These are phyloP conservation scores for Tritrichomonas foetus DNA, from an alignment of 208 protist genomes.

Conservation along the genomic window DNA sequence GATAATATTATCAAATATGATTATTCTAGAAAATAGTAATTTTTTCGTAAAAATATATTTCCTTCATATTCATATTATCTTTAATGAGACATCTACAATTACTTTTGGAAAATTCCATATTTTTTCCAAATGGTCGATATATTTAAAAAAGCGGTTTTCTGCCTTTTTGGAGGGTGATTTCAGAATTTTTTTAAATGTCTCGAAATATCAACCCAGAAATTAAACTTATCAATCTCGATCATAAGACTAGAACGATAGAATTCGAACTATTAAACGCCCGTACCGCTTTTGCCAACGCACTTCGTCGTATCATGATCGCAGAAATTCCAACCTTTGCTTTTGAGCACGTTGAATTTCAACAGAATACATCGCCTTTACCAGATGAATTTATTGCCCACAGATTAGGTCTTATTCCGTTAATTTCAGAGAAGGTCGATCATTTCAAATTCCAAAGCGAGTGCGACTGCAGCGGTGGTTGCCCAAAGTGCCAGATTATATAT, in stretches of 20 bases:
- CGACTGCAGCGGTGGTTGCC: constrained; percentile 50
- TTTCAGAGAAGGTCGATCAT: background rate
- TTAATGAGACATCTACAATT: too few relatives aligned
- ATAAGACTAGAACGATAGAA: background rate
- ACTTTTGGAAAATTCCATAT: too few relatives aligned
- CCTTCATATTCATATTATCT: too few relatives aligned
- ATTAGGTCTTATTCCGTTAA: constrained; percentile 89
- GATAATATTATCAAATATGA: too few relatives aligned
- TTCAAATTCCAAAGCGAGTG: constrained; percentile 45
- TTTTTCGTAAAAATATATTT: too few relatives aligned
- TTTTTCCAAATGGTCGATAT: too few relatives aligned
- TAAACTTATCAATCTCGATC: background rate
- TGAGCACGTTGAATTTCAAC: constrained; percentile 82
- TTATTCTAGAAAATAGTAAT: too few relatives aligned
- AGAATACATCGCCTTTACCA: constrained; percentile 74
- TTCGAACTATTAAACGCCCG: constrained; percentile 70
- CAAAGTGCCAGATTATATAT: constrained; percentile 56
- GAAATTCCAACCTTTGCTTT: constrained; percentile 94
- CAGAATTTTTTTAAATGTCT: background rate
- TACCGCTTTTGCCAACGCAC: constrained; percentile 83
- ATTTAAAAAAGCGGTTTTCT: too few relatives aligned
- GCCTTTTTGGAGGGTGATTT: too few relatives aligned
- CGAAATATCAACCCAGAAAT: background rate
- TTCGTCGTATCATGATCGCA: constrained; percentile 92
- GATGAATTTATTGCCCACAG: constrained; percentile 98